These are phyloP conservation scores for Friedmanniomyces simplex DNA, from an alignment of 495 filamentous ascomycete genomes.

Conservation along the genomic window DNA sequence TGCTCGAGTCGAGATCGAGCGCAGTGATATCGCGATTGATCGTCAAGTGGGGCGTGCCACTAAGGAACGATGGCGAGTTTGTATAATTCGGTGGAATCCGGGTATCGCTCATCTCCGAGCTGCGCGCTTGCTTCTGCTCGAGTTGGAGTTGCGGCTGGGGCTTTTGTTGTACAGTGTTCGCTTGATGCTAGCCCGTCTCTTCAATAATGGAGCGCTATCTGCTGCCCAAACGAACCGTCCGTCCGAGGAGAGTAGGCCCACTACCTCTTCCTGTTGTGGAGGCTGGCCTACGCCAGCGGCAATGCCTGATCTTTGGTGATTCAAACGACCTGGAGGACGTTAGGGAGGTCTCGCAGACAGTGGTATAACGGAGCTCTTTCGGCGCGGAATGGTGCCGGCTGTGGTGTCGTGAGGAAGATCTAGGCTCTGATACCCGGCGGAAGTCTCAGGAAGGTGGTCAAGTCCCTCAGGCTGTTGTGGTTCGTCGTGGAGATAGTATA, in stretches of 20 bases:
- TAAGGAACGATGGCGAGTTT: slow-evolving; percentile 62
- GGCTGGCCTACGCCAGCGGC: slow-evolving; percentile 38
- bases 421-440: slow-evolving; percentile 65
- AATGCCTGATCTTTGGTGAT: slow-evolving; percentile 34
- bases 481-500: slow-evolving; percentile 31
- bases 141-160: neutral
- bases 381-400: slow-evolving; percentile 73
- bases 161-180: slow-evolving; percentile 1
- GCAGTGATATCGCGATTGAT: slow-evolving; percentile 89
- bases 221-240: slow-evolving; percentile 82
- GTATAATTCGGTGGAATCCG: slow-evolving; percentile 70
- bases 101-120: slow-evolving; percentile 68
- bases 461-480: slow-evolving; percentile 51
- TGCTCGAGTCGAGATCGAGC: slow-evolving; percentile 87
- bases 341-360: slow-evolving; percentile 82
- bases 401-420: slow-evolving; percentile 50
- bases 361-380: slow-evolving; percentile 68
- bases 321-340: slow-evolving; percentile 46
- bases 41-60: slow-evolving; percentile 74
- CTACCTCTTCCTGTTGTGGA: slow-evolving; percentile 33
- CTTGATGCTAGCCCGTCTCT: neutral
- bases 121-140: neutral
- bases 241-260: slow-evolving; percentile 95
- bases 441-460: slow-evolving; percentile 89
- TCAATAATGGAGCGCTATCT: slow-evolving; percentile 51